Conservation (phyloP, 1,284 basidiomycete genomes). For the Inonotus hispidus region DNA sequence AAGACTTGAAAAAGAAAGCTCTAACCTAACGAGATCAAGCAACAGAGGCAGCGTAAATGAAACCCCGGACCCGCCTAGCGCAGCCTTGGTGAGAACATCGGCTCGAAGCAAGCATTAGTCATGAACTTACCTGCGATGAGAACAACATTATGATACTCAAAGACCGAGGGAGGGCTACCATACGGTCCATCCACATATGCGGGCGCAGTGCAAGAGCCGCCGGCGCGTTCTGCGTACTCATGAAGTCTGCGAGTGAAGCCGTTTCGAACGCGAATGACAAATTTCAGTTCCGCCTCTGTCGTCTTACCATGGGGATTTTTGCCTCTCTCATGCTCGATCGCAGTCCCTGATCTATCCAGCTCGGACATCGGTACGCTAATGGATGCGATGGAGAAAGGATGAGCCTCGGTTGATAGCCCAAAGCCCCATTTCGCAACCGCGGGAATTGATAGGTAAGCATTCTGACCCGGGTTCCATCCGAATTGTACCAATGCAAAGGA, state of each 20-base stretch:
- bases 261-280: conserved; percentile 35
- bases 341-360: conserved; percentile 10
- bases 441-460: conserved; percentile 38
- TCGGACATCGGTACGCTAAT: conserved; percentile 25
- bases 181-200: conserved; percentile 37
- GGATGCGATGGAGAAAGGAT: conserved; percentile 40
- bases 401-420: conserved; percentile 34
- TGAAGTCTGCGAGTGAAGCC: conserved; percentile 34
- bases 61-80: conserved; percentile 33
- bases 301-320: conserved; percentile 24
- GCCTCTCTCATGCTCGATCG: background rate
- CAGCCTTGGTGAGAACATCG: background rate
- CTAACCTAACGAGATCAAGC: conserved; percentile 30
- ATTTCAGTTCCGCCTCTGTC: conserved; percentile 18
- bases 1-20: background rate
- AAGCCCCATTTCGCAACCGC: conserved; percentile 25
- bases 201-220: conserved; percentile 21
- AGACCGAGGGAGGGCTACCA: conserved; percentile 32
- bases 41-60: conserved; percentile 35
- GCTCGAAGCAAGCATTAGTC: too few species aligned
- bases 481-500: background rate
- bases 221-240: conserved; percentile 21
- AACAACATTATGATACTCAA: conserved; percentile 30
- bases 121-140: conserved; percentile 31
- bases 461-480: conserved; percentile 42